Base-by-base conservation (phyloP, 208 protist species). In the Balamuthia mandrillaris region DNA sequence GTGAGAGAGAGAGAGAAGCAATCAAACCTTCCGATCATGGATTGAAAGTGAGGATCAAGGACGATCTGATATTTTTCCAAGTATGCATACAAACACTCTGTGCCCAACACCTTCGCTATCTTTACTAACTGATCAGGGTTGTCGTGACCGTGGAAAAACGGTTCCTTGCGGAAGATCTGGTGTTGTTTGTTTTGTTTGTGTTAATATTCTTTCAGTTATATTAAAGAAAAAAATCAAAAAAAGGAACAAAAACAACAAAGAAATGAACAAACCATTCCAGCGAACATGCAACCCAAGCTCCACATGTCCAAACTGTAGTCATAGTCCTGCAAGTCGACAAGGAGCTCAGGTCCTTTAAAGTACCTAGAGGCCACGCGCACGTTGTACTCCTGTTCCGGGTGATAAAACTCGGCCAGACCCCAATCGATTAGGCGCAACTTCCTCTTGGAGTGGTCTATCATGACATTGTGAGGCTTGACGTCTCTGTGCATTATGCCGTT, bases 231-330 rank as follows among this genome's bases (percentile, higher is more conserved):
- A 12, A 37, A 12, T n/a, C 49, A 2, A 35, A 29, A 10, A 7
- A 27, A 3, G 5, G 3, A 39, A 63, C 21, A 9, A 56, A 63
- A 9, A 33, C 14, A 65, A 18, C 10, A 56, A 56, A 56, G 21
- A 72, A 18, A 18, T 41, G 24, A n/a, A 56, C 29, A 31, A 63
- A 94, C 89, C 92, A 99, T 97, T 37, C 96, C 97, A 1, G 98
- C 98, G 56, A 99, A 96, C 91, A 99, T 98, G 88, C 97, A 99
- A 44, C 98, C 98, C 10, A 99, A 86, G 81, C 92, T 96, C 98
- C 98, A 99, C 77, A 99, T 97, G 88, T 99, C 98, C 0, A 99
- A 90, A 47, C 95, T 97, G 90, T 99, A 99, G 90, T 99, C 98
- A 90, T 99, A 99, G 56, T 98, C 92, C 58, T 96, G 94, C 75